Conservation (phyloP, 768 basidiomycete genomes). For the Russula ochroleuca region DNA sequence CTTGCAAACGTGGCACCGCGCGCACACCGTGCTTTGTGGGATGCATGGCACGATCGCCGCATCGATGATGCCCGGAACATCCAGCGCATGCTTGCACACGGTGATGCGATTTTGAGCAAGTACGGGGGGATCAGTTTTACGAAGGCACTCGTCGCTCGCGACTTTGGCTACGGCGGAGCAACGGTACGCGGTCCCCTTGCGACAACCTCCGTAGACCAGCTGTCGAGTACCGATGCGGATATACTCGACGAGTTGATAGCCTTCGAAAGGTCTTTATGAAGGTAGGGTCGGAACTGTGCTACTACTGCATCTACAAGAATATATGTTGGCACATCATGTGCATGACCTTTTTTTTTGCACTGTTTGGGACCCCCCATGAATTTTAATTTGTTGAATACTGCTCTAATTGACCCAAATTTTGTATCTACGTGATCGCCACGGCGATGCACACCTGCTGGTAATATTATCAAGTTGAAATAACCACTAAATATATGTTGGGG, state of each 20-base stretch:
- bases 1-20: constrained; percentile 49
- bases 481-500: too few relatives aligned
- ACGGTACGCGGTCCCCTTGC: constrained; percentile 33
- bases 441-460: too few relatives aligned
- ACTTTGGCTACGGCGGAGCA: constrained; percentile 59
- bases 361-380: too few relatives aligned
- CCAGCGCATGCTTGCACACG: constrained; percentile 59
- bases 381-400: too few relatives aligned
- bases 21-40: constrained; percentile 18
- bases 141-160: constrained; percentile 56
- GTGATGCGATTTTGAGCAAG: constrained; percentile 60
- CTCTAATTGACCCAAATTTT: too few relatives aligned
- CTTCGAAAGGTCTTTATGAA: constrained; percentile 33
- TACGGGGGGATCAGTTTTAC: constrained; percentile 65
- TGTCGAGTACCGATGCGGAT: constrained; percentile 25
- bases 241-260: constrained; percentile 34
- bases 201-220: constrained; percentile 22
- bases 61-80: constrained; percentile 55
- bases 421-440: too few relatives aligned
- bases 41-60: constrained; percentile 37
- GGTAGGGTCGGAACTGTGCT: neutral
- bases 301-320: neutral
- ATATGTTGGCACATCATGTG: too few relatives aligned
- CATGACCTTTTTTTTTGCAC: too few relatives aligned
- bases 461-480: too few relatives aligned